phyloP scores from a whole-genome alignment of 352 stramenopile species.

The Pythium sukuiense region DNA sequence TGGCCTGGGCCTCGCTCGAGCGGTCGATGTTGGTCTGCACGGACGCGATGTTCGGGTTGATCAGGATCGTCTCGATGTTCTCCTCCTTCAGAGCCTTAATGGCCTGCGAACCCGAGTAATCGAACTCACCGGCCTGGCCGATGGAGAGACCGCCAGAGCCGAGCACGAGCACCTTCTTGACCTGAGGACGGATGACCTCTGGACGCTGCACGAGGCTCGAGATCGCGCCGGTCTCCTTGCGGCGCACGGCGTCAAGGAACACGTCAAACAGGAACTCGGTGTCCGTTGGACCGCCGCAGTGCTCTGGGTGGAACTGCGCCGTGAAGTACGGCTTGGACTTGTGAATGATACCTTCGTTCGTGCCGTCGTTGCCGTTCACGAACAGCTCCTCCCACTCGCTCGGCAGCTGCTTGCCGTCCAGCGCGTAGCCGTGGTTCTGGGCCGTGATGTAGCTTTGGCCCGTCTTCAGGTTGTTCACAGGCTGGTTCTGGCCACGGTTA shows the following conservation, averaged over 20 bases:
- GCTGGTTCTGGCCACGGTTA: conserved; percentile 95
- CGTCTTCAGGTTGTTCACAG: conserved; percentile 94
- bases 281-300: conserved; percentile 91
- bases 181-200: conserved; percentile 62
- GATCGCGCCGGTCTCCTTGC: conserved; percentile 63
- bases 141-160: conserved; percentile 93
- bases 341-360: conserved; percentile 97
- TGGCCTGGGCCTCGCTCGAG: conserved; percentile 83
- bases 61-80: conserved; percentile 90
- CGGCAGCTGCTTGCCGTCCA: conserved; percentile 87
- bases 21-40: conserved; percentile 96
- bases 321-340: conserved; percentile 93
- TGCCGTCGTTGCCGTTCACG: conserved; percentile 96
- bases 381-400: conserved; percentile 94
- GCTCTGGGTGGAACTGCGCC: conserved; percentile 96
- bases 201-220: conserved; percentile 81
- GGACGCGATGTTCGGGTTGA: conserved; percentile 97
- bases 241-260: conserved; percentile 88
- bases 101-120: conserved; percentile 94
- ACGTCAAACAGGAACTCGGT: conserved; percentile 97
- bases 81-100: conserved; percentile 97
- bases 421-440: conserved; percentile 93
- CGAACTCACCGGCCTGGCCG: conserved; percentile 94
- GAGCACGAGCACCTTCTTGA: conserved; percentile 94
- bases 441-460: conserved; percentile 96